A percentile compares a stretch with the other conserved stretches of the same genome.
Evolutionary conservation across 2,329 filamentous ascomycete species (phyloP).

Genomic region (Dothistroma septosporum): DNA sequence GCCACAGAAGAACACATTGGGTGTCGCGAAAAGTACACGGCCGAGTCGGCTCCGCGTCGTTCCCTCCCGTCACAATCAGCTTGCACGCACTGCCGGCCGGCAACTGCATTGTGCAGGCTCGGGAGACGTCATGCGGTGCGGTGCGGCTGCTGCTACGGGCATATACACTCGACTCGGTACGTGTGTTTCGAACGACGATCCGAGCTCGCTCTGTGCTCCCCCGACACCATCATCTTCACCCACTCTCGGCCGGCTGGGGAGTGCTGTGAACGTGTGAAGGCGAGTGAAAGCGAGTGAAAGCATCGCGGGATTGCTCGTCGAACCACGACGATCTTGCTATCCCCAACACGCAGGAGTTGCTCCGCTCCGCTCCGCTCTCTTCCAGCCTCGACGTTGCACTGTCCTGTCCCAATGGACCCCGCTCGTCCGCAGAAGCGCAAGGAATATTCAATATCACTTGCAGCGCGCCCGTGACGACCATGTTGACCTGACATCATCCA

Average conservation of each 20-base stretch:
- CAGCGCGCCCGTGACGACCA: neutral
- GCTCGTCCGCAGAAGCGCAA: neutral
- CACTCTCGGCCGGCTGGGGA: no score
- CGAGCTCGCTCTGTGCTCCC: neutral
- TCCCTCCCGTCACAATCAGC: no score
- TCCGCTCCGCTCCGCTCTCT: neutral
- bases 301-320: neutral
- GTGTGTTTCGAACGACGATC: neutral
- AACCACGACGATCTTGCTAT: neutral
- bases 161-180: no score
- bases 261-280: neutral
- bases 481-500: neutral
- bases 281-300: no score
- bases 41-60: no score
- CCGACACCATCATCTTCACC: neutral
- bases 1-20: neutral
- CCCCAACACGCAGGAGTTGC: neutral
- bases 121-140: neutral
- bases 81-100: no score
- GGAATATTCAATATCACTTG: neutral
- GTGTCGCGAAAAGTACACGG: neutral
- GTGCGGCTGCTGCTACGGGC: no score
- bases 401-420: neutral
- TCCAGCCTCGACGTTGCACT: neutral
- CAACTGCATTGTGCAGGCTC: no score